Evolutionary conservation across 106 monocot species (phyloP), one percentile per base, ranked within the genome.

Genomic region (Apostasia shenzhenica): DNA sequence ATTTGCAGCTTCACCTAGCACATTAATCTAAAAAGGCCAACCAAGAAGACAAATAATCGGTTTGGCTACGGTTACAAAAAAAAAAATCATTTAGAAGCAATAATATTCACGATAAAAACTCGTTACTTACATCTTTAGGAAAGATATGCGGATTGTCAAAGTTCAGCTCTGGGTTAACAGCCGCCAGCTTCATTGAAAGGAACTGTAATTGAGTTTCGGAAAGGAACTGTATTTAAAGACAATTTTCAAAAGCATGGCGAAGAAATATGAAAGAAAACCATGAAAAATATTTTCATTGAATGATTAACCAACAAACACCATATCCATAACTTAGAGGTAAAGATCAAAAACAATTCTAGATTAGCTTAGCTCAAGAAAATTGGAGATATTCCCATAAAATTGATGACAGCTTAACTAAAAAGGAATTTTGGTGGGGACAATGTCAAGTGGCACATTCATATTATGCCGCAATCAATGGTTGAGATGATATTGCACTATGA

Each of bases 131-230:
- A 65, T 81, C 70, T 69, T 83, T 83, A 45, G 81, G 57, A 68
- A 83, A 73, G 1, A 85, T 72, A 43, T 81, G 85, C 14, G 83
- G 68, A 44, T 83, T 66, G 53, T 86, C 83, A 13, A 83, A 55
- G 70, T 77, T 79, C 48, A 83, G 13, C 26, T 90, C 90, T n/a
- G 83, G 83, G 54, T 78, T 83, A 67, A 90, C 81, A 14, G 90
- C 68, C 7, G 83, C 78, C 54, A 90, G 81, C 76, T 90, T 90
- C 90, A 90, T 83, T 42, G 90, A 83, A 67, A 90, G 59, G 81
- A 90, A 83, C 90, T 90, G 78, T 52, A 74, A 42, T 26, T 26
- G 26, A 26, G 26, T 54, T 41, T 12, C 7, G 13, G 40, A 41
- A 54, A 5, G 13, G 45, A 41, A 39, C 40, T 59, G 67, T 44